A percentile compares a stretch with the other conserved stretches of the same genome.
These are phyloP conservation scores for Diversispora epigaea DNA, from an alignment of 192 early-diverging fungal species.

Conservation along the genomic window DNA sequence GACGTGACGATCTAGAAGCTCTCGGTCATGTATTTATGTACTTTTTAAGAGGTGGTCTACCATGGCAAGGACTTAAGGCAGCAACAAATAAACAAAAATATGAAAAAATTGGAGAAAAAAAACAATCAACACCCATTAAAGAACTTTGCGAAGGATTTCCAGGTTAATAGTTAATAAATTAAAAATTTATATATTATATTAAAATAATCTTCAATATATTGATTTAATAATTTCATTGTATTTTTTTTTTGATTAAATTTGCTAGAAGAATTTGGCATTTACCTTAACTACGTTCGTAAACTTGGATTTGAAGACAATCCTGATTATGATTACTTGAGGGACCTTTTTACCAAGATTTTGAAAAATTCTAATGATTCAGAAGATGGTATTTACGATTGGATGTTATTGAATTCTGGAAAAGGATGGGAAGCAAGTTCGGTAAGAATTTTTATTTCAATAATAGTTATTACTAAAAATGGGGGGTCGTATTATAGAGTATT, in stretches of 20 bases:
- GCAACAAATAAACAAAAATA: conserved; percentile 99
- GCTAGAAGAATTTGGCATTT: conserved; percentile 83
- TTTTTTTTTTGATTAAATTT: background rate
- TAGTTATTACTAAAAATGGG: background rate
- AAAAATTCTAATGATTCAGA: conserved; percentile 71
- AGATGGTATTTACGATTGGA: conserved; percentile 97
- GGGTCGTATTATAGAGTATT: background rate
- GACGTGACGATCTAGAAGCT: conserved; percentile 95
- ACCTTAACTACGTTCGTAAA: conserved; percentile 87
- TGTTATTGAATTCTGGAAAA: conserved; percentile 59
- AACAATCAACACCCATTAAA: conserved; percentile 83
- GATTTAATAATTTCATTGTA: background rate
- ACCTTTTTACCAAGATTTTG: conserved; percentile 79
- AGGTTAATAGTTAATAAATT: conserved; percentile 40
- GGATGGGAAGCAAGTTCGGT: conserved; percentile 49
- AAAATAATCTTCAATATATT: background rate
- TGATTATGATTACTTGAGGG: conserved; percentile 91
- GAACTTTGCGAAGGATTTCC: conserved; percentile 92
- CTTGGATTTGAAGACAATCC: conserved; percentile 96
- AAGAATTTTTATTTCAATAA: conserved; percentile 6
- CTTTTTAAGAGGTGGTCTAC: conserved; percentile 89
- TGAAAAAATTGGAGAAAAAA: conserved; percentile 99
- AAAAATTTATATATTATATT: background rate
- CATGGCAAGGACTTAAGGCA: conserved; percentile 98
- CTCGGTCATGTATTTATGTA: conserved; percentile 99